Evolutionary conservation across 176 grass and related monocot genomes (phyloP).

Genomic region (Poa annua): DNA sequence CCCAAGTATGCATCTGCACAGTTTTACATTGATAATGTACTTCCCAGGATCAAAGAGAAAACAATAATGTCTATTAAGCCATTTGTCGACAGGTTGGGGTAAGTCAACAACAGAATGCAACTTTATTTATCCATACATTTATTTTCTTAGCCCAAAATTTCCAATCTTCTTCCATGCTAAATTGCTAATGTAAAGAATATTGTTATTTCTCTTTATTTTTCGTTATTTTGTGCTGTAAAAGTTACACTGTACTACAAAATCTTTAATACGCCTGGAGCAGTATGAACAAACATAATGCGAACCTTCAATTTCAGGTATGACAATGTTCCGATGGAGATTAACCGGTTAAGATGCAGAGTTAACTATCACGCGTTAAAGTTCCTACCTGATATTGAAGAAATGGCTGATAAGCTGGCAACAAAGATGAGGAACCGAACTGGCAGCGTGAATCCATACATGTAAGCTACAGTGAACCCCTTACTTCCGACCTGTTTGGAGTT

Average conservation of each 20-base stretch:
- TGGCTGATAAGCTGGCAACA: constrained; percentile 75
- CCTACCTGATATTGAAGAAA: constrained; percentile 82
- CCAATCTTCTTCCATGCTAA: constrained; percentile 11
- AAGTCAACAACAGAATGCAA: constrained; percentile 30
- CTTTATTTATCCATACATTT: neutral
- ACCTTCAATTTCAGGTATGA: constrained; percentile 62
- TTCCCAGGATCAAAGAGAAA: constrained; percentile 86
- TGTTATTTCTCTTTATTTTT: neutral
- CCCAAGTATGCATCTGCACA: constrained; percentile 80
- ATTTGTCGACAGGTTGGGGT: constrained; percentile 89
- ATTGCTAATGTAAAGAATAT: neutral
- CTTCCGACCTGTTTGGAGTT: constrained; percentile 11
- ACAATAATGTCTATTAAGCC: constrained; percentile 88
- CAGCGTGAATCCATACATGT: constrained; percentile 77
- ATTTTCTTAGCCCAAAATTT: neutral
- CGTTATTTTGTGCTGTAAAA: neutral
- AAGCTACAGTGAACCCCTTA: constrained; percentile 18
- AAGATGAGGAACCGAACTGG: constrained; percentile 77
- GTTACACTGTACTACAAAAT: constrained; percentile 5
- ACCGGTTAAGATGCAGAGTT: constrained; percentile 74
- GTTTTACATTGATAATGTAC: constrained; percentile 87
- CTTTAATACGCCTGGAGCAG: constrained; percentile 1
- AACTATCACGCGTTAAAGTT: constrained; percentile 85
- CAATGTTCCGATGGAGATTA: constrained; percentile 84
- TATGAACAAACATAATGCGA: neutral